phyloP scores from a whole-genome alignment of 352 stramenopile species.

The Pythium aquatile region DNA sequence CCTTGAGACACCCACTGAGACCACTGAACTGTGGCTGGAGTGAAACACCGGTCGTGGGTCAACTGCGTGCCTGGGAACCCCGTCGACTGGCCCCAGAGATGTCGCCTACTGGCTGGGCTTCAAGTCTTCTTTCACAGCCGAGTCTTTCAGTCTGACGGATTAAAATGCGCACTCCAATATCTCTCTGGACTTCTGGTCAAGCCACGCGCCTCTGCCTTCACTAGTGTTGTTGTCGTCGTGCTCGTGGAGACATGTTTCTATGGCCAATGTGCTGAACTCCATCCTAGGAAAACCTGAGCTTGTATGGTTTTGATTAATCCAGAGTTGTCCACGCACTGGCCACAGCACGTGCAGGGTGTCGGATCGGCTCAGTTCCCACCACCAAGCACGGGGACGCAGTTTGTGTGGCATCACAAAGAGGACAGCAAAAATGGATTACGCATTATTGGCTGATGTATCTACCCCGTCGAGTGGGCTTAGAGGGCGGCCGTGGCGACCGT shows the following conservation, averaged over 20 bases:
- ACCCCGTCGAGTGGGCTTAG: not conserved
- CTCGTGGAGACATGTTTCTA: too few species aligned
- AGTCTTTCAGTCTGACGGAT: too few species aligned
- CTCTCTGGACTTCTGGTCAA: too few species aligned
- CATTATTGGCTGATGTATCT: too few species aligned
- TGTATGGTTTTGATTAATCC: not conserved
- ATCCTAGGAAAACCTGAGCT: not conserved
- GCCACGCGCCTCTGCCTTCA: too few species aligned
- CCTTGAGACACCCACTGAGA: not conserved
- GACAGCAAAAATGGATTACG: too few species aligned
- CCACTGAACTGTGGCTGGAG: not conserved
- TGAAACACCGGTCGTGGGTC: not conserved
- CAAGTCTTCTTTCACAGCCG: too few species aligned
- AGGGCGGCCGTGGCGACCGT: slow-evolving; percentile 14
- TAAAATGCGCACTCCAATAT: too few species aligned
- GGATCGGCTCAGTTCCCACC: not conserved
- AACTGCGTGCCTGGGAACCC: not conserved
- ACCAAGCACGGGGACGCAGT: too few species aligned
- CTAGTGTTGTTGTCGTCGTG: too few species aligned
- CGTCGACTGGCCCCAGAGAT: too few species aligned
- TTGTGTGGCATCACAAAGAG: not conserved
- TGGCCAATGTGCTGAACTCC: not conserved
- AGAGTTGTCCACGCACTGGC: not conserved
- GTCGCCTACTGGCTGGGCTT: too few species aligned
- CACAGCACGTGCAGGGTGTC: not conserved